These are phyloP conservation scores for Populus pruinosa DNA, from an alignment of 345 rosid genomes.

Conservation along the genomic window DNA sequence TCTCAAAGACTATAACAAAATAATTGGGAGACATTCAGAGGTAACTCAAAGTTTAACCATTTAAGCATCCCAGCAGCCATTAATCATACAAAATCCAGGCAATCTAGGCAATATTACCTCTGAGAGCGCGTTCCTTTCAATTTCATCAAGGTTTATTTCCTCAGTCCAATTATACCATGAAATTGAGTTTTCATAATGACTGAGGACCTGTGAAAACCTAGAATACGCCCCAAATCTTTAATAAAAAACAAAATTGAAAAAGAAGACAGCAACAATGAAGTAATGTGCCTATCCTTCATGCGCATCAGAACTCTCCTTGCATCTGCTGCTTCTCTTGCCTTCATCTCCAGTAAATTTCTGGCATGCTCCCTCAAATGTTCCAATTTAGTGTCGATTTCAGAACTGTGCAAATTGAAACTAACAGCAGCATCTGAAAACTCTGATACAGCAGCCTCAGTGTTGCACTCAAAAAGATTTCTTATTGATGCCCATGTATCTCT, in stretches of 20 bases:
- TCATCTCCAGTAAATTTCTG: conserved; percentile 55
- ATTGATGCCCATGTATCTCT: conserved; percentile 65
- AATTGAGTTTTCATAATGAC: conserved; percentile 57
- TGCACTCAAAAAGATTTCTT: conserved; percentile 55
- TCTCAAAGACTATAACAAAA: conserved; percentile 48
- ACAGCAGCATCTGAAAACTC: conserved; percentile 32
- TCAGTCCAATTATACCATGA: conserved; percentile 67
- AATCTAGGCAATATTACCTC: conserved; percentile 40
- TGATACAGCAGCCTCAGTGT: conserved; percentile 42
- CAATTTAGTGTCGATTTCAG: conserved; percentile 39
- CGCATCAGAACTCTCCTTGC: conserved; percentile 51
- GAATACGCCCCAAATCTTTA: conserved; percentile 17
- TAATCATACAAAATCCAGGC: conserved; percentile 6
- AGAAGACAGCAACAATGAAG: not conserved
- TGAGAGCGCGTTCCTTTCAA: conserved; percentile 57
- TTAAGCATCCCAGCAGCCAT: not conserved
- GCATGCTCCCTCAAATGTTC: conserved; percentile 48
- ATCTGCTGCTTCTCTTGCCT: conserved; percentile 64
- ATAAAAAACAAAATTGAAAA: not conserved
- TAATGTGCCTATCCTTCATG: conserved; percentile 63
- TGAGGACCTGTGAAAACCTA: conserved; percentile 68
- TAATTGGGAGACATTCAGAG: conserved; percentile 27
- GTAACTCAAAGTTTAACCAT: not conserved
- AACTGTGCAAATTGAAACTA: conserved; percentile 56
- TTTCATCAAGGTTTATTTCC: conserved; percentile 57